Evolutionary conservation across 257 asterid species (phyloP), one percentile per base, ranked within the genome.

Genomic region (Dorcoceras hygrometricum): DNA sequence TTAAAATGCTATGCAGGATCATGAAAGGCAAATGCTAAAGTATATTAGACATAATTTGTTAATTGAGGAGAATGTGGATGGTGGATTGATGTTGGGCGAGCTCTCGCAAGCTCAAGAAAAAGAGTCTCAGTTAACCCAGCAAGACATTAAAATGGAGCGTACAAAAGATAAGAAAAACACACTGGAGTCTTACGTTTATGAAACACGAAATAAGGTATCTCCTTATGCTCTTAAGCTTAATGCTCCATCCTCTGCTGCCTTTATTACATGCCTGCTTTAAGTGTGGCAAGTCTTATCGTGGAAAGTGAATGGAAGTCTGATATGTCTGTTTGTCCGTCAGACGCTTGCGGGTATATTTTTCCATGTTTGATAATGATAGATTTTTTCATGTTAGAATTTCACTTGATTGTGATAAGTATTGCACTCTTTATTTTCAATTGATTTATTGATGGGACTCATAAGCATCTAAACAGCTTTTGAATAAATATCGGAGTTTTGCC

Each of bases 101-200:
- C 81, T 90, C 66, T 75, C 84, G 51, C 78, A 75, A 76, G 97
- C 95, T 73, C 86, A 75, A 79, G 86, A 80, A 53, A 82, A 78
- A 75, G 99, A 94, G 79, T 73, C 64, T 71, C 84, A 82, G 73
- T 74, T 94, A 74, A 74, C 84, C 70, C 88, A 85, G 76, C 97
- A 94, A 77, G 99, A 94, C 74, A 74, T 75, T 34, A 67, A 73
- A 75, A 84, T 94, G 84, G 99, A 94, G 81, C 88, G 87, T 80
- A 94, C 99, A 76, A 90, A 94, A 83, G 97, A 94, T 71, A 83
- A 82, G 87, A 94, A 90, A 81, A 94, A 94, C 80, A 82, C 96
- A 43, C 78, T 94, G 69, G 99, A 94, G 86, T 85, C 99, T 27
- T 94, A 88, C 63, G 96, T 94, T 63, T 94, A 94, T 66, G 97